Percentiles rank a stretch among this genome's conserved stretches.
Conservation (phyloP, 192 early-diverging fungal genomes). For the Coemansia sp. region DNA sequence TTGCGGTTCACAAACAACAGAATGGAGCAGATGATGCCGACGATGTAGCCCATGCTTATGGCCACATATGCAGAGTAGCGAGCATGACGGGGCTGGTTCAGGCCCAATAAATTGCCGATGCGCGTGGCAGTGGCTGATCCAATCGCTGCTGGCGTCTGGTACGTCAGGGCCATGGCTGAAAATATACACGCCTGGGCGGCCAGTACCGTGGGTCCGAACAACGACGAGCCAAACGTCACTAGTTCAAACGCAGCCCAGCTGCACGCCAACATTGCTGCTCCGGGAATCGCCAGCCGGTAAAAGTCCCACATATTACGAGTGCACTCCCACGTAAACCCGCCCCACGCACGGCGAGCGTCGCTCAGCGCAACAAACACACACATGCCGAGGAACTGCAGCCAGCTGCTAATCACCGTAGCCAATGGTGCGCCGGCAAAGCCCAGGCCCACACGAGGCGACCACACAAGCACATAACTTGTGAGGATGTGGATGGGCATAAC, state of each 20-base stretch:
- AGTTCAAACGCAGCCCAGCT: conserved; percentile 86
- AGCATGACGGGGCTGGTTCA: conserved; percentile 57
- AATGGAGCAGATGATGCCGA: conserved; percentile 60
- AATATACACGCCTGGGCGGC: conserved; percentile 83
- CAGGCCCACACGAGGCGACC: conserved; percentile 51
- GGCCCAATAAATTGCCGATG: conserved; percentile 73
- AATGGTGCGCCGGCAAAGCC: conserved; percentile 73
- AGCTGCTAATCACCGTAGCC: conserved; percentile 65
- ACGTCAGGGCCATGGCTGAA: conserved; percentile 67
- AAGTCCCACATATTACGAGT: conserved; percentile 64
- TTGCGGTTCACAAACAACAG: conserved; percentile 59
- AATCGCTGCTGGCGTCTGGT: conserved; percentile 68
- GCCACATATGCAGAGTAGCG: conserved; percentile 58
- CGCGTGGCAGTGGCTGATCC: conserved; percentile 76
- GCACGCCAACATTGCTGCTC: conserved; percentile 78
- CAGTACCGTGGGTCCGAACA: conserved; percentile 71
- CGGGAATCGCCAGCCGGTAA: conserved; percentile 74
- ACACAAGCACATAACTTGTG: conserved; percentile 43
- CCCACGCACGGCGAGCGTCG: conserved; percentile 66
- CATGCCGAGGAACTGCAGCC: conserved; percentile 58
- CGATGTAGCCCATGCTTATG: conserved; percentile 58
- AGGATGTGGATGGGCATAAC: conserved; percentile 37
- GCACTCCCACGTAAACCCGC: conserved; percentile 69
- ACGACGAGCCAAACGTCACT: conserved; percentile 69
- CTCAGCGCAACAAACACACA: conserved; percentile 55